Evolutionary conservation across 768 basidiomycete species (phyloP), one percentile per base, ranked within the genome.

Genomic region (Tulasnella sp.): DNA sequence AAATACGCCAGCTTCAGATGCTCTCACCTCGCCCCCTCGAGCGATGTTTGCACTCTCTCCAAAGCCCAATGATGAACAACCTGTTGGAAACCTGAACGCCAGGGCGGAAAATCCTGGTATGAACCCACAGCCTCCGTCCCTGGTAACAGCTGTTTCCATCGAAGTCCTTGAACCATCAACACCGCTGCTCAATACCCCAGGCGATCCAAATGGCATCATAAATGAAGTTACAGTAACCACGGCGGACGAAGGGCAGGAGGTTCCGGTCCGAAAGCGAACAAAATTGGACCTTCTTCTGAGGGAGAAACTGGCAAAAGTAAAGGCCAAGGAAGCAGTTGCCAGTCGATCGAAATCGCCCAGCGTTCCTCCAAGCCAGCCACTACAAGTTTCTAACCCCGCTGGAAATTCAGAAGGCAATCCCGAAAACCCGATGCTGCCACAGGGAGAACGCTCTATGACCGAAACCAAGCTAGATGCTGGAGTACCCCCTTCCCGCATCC

Each of bases 261-360:
- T 16, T 40, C 71, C 40, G 13, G 29, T 26, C 29, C 71, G 71
- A 26, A 42, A 73, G 40, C 46, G 71, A 37, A 29, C 20, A 3
- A 77, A 44, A 39, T 48, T 40, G 35, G 71, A 77, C 35, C 40
- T 39, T 5, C 29, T 77, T 0, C 32, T 70, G 20, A 67, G 70
- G 44, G 77, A 70, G 42, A 73, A 70, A 16, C 29, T 77, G 40
- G 77, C 77, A 2, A 70, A 57, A 69, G 26, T 71, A 0, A 77
- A 77, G 70, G 73, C 73, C 23, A 74, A 55, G 16, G 61, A 67
- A 67, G 61, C 61, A 0, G 61, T 67, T 35, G 61, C 61, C 61
- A 73, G 71, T 67, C 61, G 61, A 35, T 67, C 61, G 32, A 73
- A 73, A 73, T 48, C 71, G 13, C 46, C 40, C 18, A 73, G 40